These are phyloP conservation scores for Leccinum variicolor DNA, from an alignment of 768 basidiomycete genomes.

Conservation along the genomic window DNA sequence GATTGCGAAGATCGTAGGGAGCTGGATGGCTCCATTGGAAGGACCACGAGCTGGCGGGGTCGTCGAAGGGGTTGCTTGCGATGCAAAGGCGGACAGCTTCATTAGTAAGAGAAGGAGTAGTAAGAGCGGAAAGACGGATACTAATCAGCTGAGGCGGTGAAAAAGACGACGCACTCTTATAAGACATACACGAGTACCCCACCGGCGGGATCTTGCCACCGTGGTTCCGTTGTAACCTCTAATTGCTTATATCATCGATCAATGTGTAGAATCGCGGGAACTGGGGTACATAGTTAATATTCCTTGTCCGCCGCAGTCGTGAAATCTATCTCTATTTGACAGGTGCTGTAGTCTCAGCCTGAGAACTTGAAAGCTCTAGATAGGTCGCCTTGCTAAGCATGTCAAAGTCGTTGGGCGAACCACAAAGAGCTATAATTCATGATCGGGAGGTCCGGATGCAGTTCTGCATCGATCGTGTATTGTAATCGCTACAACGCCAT, in stretches of 20 bases:
- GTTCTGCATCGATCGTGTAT: neutral
- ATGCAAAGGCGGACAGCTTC: neutral
- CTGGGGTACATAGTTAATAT: too few species aligned
- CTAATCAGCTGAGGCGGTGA: too few species aligned
- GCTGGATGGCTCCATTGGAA: constrained; percentile 2
- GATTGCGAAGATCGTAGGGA: constrained; percentile 7
- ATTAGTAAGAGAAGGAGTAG: neutral
- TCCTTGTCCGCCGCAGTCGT: too few species aligned
- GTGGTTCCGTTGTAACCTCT: too few species aligned
- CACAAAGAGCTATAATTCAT: neutral
- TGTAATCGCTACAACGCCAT: neutral
- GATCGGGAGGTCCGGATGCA: too few species aligned
- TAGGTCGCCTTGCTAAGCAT: too few species aligned
- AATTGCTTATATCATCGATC: too few species aligned
- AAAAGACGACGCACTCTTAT: neutral
- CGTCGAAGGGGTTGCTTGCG: neutral
- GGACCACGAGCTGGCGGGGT: neutral
- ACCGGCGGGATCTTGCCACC: too few species aligned
- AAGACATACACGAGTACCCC: neutral
- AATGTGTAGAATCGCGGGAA: too few species aligned
- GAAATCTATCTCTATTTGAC: neutral
- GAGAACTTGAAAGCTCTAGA: neutral
- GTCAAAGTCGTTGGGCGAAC: neutral
- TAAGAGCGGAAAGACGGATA: too few species aligned
- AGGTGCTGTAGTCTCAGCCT: neutral